Base-by-base conservation (phyloP, 805 yeast species). In the Metschnikowia henanensis region DNA sequence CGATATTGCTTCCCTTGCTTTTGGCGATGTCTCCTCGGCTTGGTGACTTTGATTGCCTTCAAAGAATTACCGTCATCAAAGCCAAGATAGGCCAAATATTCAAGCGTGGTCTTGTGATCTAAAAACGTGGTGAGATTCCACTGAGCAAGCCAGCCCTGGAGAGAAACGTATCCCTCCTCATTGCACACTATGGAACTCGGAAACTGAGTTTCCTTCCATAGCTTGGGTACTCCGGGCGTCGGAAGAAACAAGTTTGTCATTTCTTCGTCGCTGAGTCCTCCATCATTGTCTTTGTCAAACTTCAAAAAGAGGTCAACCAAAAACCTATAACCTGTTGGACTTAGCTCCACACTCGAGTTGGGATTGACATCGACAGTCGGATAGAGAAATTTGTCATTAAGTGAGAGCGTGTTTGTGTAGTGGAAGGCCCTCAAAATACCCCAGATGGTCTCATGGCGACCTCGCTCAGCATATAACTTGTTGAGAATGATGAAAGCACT, bases 81-180 rank as follows among this genome's bases (percentile, higher is more conserved):
- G 0, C 99, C 99, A 43, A 94, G 74, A 66, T 87, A 88, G 0
- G 95, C 96, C 49, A 94, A 66, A 57, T 92, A 94, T 39, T 89
- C 95, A 39, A 94, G 73, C 0, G 98, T 90, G 0, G 89, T 84
- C 53, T 77, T 81, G 59, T 86, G 81, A 55, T 91, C 96, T 23
- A 94, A 68, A 53, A 81, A 90, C 0, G 98, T 92, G 0, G 97
- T 89, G 87, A 94, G 86, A 55, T 92, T 84, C 99, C 99, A 94
- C 58, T 92, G 98, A 0, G 99, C 99, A 30, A 94, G 67, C 99
- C 99, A 94, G 3, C 99, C 99, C 66, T 95, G 99, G 21, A 94
- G 65, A 0, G 98, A 89, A 4, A 94, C 90, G 59, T 81, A 78
- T 0, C 96, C 97, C 50, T 82, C 83, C 51, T 90, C 97, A 59